Evolutionary conservation across 2,329 filamentous ascomycete genomes (phyloP).

Genomic region (Bipolaris zeicola): DNA sequence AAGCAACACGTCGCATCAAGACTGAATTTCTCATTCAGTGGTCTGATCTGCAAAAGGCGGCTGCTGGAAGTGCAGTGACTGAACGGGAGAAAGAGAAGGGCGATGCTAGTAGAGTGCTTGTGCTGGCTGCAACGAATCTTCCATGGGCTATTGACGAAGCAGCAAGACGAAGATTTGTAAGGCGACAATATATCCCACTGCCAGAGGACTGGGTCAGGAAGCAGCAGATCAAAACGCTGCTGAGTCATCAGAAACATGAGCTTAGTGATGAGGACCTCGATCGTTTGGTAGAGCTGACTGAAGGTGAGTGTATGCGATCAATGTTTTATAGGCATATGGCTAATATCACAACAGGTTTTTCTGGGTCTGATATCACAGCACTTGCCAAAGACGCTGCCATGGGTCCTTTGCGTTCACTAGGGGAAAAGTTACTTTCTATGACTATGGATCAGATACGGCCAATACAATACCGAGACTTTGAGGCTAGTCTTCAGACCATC

Average conservation of each 20-base stretch:
- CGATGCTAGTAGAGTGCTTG: constrained; percentile 86
- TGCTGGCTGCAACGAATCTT: constrained; percentile 92
- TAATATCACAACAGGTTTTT: constrained; percentile 72
- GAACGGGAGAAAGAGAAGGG: constrained; percentile 72
- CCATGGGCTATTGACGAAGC: constrained; percentile 99
- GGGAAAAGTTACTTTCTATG: constrained; percentile 87
- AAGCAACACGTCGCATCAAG: constrained; percentile 91
- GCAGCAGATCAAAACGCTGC: constrained; percentile 75
- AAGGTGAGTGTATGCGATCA: constrained; percentile 63
- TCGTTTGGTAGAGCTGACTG: constrained; percentile 76
- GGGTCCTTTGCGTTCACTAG: constrained; percentile 88
- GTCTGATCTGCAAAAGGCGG: constrained; percentile 90
- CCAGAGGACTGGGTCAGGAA: constrained; percentile 83
- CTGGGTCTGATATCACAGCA: constrained; percentile 94
- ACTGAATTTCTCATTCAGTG: constrained; percentile 98
- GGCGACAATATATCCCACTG: constrained; percentile 93
- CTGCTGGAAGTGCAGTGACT: constrained; percentile 77
- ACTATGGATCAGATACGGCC: constrained; percentile 92
- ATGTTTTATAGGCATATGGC: neutral
- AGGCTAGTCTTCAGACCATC: constrained; percentile 81
- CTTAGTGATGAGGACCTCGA: constrained; percentile 74
- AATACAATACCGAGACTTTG: constrained; percentile 82
- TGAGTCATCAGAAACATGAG: constrained; percentile 86
- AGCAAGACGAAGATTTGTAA: constrained; percentile 84
- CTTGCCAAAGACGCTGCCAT: constrained; percentile 97